Conservation (phyloP, 2,329 filamentous ascomycete genomes). For the Fusarium albidum region DNA sequence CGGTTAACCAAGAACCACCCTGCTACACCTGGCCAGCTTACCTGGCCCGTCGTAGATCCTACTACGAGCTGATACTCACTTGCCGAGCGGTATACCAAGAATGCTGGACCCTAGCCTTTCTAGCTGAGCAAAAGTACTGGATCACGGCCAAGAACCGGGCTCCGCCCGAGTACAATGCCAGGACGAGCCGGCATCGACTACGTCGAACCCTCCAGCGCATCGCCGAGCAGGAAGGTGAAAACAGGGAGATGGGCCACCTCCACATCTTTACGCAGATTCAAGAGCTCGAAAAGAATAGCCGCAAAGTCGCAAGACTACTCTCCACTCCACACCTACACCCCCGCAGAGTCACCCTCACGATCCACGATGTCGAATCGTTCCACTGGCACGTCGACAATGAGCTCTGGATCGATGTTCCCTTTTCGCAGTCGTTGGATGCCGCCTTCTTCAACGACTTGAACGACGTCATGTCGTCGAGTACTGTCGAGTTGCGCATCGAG, state of each 20-base stretch:
- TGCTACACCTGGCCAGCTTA: slow-evolving; percentile 53
- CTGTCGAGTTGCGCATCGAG: no score
- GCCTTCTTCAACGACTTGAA: no score
- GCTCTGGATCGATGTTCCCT: no score
- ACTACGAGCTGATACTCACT: slow-evolving; percentile 50
- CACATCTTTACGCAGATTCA: slow-evolving; percentile 55
- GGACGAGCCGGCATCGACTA: background rate
- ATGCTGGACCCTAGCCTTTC: slow-evolving; percentile 53
- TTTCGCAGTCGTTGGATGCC: no score
- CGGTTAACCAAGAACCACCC: slow-evolving; percentile 41
- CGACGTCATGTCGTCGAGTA: no score
- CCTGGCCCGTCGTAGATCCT: slow-evolving; percentile 46
- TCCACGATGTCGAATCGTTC: slow-evolving; percentile 61
- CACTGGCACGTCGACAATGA: no score
- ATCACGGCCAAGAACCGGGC: slow-evolving; percentile 42
- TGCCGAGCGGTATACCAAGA: slow-evolving; percentile 54
- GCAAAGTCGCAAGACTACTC: slow-evolving; percentile 40
- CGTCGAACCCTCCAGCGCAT: slow-evolving; percentile 24
- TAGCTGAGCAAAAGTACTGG: slow-evolving; percentile 51
- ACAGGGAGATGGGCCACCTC: slow-evolving; percentile 41
- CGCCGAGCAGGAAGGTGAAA: slow-evolving; percentile 29
- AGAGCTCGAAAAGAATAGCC: slow-evolving; percentile 45
- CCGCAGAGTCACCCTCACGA: slow-evolving; percentile 51
- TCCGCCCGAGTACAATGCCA: slow-evolving; percentile 37
- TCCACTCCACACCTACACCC: slow-evolving; percentile 43